A percentile compares a stretch with the other conserved stretches of the same genome.
These are phyloP conservation scores for Aspergillus funiculosus DNA, from an alignment of 495 filamentous ascomycete species.

Conservation along the genomic window DNA sequence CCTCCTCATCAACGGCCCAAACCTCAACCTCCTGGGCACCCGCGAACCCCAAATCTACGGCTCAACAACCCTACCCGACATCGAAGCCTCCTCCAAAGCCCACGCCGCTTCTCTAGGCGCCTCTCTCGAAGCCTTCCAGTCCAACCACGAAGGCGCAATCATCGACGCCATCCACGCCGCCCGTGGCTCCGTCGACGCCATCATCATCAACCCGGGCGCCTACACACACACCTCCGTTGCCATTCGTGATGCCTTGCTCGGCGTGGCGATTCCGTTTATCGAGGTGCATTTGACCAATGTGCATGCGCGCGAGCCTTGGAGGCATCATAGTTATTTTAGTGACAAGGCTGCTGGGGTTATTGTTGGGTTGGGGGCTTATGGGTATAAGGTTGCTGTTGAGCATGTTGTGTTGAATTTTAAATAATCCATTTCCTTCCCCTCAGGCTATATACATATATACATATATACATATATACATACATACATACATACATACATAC, in stretches of 20 bases:
- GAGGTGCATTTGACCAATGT: constrained; percentile 68
- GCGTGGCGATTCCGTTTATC: constrained; percentile 60
- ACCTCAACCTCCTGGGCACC: constrained; percentile 72
- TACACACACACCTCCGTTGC: constrained; percentile 65
- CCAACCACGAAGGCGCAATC: constrained; percentile 62
- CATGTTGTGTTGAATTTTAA: constrained; percentile 46
- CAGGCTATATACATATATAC: no score
- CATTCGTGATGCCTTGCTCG: constrained; percentile 60
- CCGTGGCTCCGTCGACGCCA: constrained; percentile 47
- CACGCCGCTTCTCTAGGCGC: constrained; percentile 40
- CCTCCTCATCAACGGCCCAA: constrained; percentile 74
- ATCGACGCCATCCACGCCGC: constrained; percentile 55
- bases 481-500: no score
- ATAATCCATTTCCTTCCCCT: not conserved
- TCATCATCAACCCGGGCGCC: constrained; percentile 66
- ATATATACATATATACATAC: no score
- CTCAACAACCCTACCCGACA: constrained; percentile 53
- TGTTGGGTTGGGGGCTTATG: constrained; percentile 60
- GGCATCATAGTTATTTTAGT: constrained; percentile 60
- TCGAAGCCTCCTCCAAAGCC: constrained; percentile 40
- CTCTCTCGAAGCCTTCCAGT: constrained; percentile 52
- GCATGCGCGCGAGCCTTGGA: constrained; percentile 57
- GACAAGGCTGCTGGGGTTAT: constrained; percentile 67
- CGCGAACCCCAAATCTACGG: constrained; percentile 69
- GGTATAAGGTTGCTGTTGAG: constrained; percentile 65